Evolutionary conservation across 306 rosid genomes (phyloP).

Genomic region (Cicer arietinum): DNA sequence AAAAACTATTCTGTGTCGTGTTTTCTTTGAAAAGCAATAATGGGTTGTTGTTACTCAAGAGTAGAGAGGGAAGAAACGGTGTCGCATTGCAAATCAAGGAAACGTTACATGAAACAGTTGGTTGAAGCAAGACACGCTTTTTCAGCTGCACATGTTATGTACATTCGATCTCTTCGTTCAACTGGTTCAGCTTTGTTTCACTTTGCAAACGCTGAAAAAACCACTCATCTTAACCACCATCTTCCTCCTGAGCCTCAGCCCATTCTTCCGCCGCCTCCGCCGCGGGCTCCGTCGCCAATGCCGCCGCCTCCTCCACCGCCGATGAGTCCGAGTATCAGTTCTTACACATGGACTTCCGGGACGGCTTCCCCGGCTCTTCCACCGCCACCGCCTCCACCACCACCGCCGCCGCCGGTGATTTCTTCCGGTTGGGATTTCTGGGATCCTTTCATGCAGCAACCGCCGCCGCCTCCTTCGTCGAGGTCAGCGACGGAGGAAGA

Average conservation of each 20-base stretch:
- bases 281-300: constrained; percentile 56
- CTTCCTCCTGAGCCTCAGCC: constrained; percentile 56
- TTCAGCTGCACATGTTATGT: constrained; percentile 75
- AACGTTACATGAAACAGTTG: constrained; percentile 81
- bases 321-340: constrained; percentile 72
- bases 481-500: constrained; percentile 78
- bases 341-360: constrained; percentile 82
- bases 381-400: constrained; percentile 75
- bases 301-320: constrained; percentile 70
- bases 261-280: constrained; percentile 61
- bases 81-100: constrained; percentile 74
- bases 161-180: constrained; percentile 75
- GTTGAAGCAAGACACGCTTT: constrained; percentile 80
- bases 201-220: constrained; percentile 74
- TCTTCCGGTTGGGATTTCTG: constrained; percentile 92
- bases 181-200: constrained; percentile 86
- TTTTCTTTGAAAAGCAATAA: constrained; percentile 39
- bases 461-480: constrained; percentile 54
- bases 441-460: constrained; percentile 84
- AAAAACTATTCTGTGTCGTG: not conserved
- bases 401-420: constrained; percentile 67
- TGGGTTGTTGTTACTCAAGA: constrained; percentile 86
- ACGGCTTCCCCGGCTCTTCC: constrained; percentile 73
- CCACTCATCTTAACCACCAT: constrained; percentile 46
- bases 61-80: constrained; percentile 82